Evolutionary conservation across 306 rosid species (phyloP).

Genomic region (Prunus dulcis): DNA sequence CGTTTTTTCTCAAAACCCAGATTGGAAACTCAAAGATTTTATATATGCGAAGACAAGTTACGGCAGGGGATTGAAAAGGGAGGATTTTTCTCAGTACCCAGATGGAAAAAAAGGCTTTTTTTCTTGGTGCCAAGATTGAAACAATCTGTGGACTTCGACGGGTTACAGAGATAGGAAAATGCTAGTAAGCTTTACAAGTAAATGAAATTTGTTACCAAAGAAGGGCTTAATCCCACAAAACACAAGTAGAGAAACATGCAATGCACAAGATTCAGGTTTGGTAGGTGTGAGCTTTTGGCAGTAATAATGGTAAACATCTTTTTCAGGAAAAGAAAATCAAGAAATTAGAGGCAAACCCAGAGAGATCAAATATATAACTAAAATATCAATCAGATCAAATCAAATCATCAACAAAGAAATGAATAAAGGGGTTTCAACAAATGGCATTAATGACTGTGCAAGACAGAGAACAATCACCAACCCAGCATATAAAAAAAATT

Average conservation of each 20-base stretch:
- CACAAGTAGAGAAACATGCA: conserved; percentile 22
- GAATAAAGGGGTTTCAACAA: conserved; percentile 9
- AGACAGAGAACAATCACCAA: conserved; percentile 27
- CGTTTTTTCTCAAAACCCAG: conserved; percentile 15
- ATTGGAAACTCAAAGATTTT: conserved; percentile 7
- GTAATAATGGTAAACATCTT: conserved; percentile 5
- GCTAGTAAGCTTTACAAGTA: conserved; percentile 3
- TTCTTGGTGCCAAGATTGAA: conserved; percentile 24
- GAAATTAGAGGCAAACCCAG: conserved; percentile 27
- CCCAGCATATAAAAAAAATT: conserved; percentile 31
- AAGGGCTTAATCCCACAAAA: conserved; percentile 27
- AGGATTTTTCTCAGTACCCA: conserved; percentile 5
- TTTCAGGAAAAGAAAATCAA: conserved; percentile 7
- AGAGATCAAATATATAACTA: background rate
- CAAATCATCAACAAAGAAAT: conserved; percentile 13
- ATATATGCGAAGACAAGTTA: background rate
- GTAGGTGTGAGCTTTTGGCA: conserved; percentile 19
- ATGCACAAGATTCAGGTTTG: conserved; percentile 29
- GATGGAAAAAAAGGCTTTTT: background rate
- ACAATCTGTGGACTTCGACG: conserved; percentile 16
- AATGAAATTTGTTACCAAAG: conserved; percentile 26
- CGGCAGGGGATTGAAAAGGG: background rate
- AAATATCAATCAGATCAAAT: conserved; percentile 7
- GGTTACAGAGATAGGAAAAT: conserved; percentile 17
- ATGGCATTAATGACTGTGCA: conserved; percentile 13